Evolutionary conservation across 306 rosid genomes (phyloP).

Genomic region (Lotus japonicus): DNA sequence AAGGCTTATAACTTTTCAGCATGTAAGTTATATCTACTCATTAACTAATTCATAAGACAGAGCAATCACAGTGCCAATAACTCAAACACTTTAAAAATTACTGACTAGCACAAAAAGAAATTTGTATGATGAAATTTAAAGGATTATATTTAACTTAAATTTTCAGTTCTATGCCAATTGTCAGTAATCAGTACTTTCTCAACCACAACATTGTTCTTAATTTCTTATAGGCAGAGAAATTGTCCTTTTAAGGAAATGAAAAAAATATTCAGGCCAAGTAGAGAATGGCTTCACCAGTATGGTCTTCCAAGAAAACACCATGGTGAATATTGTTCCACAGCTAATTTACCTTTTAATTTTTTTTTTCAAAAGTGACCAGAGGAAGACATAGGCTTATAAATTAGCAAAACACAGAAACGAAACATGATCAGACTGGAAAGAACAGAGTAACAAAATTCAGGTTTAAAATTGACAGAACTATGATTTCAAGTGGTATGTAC

Average conservation of each 20-base stretch:
- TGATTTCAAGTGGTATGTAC: background rate
- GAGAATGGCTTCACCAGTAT: background rate
- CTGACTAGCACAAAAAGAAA: background rate
- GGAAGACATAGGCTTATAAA: background rate
- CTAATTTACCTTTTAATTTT: background rate
- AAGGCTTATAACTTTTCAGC: background rate
- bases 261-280: background rate
- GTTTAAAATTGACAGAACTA: background rate
- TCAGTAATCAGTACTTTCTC: background rate
- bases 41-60: background rate
- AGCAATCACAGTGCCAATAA: background rate
- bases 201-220: background rate
- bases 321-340: background rate
- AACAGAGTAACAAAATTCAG: background rate
- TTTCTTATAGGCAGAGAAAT: too few species aligned
- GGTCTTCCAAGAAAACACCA: background rate
- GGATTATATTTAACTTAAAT: too few species aligned
- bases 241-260: background rate
- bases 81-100: background rate
- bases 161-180: background rate
- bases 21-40: background rate
- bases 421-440: background rate
- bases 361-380: background rate
- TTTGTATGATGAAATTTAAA: background rate
- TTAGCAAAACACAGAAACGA: background rate